Evolutionary conservation across 1,284 basidiomycete genomes (phyloP).

Genomic region (Cystobasidium slooffiae): DNA sequence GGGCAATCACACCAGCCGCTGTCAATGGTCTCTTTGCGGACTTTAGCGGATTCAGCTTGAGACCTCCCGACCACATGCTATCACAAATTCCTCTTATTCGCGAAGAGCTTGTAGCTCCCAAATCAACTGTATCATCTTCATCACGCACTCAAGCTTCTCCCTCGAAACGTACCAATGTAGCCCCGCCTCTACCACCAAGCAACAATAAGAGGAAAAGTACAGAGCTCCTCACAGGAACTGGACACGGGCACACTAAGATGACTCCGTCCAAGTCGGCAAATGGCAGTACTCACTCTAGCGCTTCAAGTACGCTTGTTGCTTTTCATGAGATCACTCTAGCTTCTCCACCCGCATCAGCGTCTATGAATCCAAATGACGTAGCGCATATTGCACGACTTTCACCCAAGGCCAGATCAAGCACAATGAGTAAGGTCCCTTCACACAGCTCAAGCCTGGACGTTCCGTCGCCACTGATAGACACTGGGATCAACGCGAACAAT

Average conservation of each 20-base stretch:
- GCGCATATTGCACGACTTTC: background rate
- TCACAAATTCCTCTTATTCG: background rate
- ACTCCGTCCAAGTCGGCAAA: background rate
- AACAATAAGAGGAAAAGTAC: conserved; percentile 10
- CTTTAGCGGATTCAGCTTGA: conserved; percentile 14
- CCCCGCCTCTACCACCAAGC: background rate
- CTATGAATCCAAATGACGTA: background rate
- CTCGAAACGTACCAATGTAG: background rate
- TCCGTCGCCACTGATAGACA: conserved; percentile 1
- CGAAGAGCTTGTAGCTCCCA: conserved; percentile 1
- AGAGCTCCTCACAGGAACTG: background rate
- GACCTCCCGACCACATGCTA: background rate
- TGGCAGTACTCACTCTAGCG: background rate
- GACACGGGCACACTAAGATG: background rate
- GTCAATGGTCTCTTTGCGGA: conserved; percentile 32
- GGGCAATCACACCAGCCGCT: background rate
- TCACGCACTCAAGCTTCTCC: background rate
- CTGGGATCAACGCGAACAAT: background rate
- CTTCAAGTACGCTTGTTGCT: conserved; percentile 6
- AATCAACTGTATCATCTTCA: background rate
- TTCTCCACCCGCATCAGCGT: conserved; percentile 3
- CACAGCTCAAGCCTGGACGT: background rate
- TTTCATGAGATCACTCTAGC: conserved; percentile 14
- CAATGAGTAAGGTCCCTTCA: background rate
- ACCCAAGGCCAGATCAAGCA: background rate